These are phyloP conservation scores for Artomyces pyxidatus DNA, from an alignment of 768 basidiomycete species.

Conservation along the genomic window DNA sequence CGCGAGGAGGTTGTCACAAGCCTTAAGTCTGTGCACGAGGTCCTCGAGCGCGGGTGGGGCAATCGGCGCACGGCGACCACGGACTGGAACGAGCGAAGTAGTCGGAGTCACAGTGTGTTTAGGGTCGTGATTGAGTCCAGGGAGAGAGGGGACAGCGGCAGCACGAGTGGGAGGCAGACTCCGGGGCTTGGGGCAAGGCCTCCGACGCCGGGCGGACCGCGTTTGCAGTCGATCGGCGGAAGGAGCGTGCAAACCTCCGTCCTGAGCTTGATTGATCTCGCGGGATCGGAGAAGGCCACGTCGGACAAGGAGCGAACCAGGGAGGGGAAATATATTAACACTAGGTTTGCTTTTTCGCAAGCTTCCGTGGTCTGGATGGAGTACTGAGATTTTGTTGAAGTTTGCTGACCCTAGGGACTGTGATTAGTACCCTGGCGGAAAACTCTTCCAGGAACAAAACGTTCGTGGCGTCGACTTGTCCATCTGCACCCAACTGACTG, in stretches of 20 bases:
- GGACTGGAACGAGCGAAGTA: conserved; percentile 98
- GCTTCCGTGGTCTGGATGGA: background rate
- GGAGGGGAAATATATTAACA: conserved; percentile 97
- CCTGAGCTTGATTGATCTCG: conserved; percentile 87
- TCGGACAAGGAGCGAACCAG: conserved; percentile 92
- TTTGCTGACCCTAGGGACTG: conserved; percentile 84
- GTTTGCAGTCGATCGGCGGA: conserved; percentile 71
- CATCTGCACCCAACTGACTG: background rate
- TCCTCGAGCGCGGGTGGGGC: conserved; percentile 79
- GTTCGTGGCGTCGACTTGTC: conserved; percentile 27
- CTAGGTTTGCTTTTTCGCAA: conserved; percentile 38
- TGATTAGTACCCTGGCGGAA: conserved; percentile 88
- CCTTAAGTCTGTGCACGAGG: conserved; percentile 76
- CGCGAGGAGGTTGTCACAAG: conserved; percentile 93
- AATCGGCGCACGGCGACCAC: conserved; percentile 88
- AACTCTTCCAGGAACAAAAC: conserved; percentile 70
- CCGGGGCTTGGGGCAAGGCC: conserved; percentile 37
- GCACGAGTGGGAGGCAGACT: conserved; percentile 40
- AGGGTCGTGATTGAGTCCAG: conserved; percentile 87
- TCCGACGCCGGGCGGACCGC: conserved; percentile 49
- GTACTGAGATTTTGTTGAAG: conserved; percentile 32
- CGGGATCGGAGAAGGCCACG: conserved; percentile 94
- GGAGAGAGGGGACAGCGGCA: conserved; percentile 52
- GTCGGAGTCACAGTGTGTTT: conserved; percentile 91
- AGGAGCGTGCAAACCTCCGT: conserved; percentile 73